Base-by-base conservation (phyloP, 1,284 basidiomycete species). In the Hemileia vastatrix region DNA sequence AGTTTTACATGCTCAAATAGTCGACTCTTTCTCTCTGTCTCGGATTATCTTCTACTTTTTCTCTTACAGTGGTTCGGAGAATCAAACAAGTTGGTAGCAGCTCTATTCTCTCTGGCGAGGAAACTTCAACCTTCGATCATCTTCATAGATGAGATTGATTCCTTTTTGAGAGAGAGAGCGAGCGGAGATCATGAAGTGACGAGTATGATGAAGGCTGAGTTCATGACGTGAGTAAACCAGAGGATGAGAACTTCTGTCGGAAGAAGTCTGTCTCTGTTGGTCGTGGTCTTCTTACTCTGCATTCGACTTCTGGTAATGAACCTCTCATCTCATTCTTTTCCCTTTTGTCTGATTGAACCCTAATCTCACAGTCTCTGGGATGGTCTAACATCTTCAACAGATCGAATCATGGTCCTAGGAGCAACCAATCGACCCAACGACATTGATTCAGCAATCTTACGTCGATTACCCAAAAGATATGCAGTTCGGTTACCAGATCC, bases 191-290 rank as follows among this genome's bases (percentile, higher is more conserved):
- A 98, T 77, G 95, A 98, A 73, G 94, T 92, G 52, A 97, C 92
- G 24, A 90, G 87, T 4, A 97, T 97, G 91, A 94, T 97, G 85
- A 97, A 98, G 79, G 94, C 93, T 1, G 94, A 98, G 75, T 97
- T 97, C 76, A 96, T 98, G 93, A 95, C 91, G 85, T 90, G 77
- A 70, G 87, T 66, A 4, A 23, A 51, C 23, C 2, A 11, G 6
- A 2, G 1, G 24, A 27, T 57, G 21, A 21, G 19, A 59, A 79
- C 9, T 4, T 23, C 21, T 53, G n/a, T 13, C 31, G n/a, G n/a
- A n/a, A n/a, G n/a, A n/a, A n/a, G n/a, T n/a, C n/a, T n/a, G n/a
- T 79, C 6, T 3, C n/a, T 59, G 19, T 57, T 24, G 15, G 47
- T 9, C 24, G 49, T 33, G 36, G 32, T n/a, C 19, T 36, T 33